Conservation (phyloP, 2,329 filamentous ascomycete genomes). For the Aspergillus ibericus region DNA sequence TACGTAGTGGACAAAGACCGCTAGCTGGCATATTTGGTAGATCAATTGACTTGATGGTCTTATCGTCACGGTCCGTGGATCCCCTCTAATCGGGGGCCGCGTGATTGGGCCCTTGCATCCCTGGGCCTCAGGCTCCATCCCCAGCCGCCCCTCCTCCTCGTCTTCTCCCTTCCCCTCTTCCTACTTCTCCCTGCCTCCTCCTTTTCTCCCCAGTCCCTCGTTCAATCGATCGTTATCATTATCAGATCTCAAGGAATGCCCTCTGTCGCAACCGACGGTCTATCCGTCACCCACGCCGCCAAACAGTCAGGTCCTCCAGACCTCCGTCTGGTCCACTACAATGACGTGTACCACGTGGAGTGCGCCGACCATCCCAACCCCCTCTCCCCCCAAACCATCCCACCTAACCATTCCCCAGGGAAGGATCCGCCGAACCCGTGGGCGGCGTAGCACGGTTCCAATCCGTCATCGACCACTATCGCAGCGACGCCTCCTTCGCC, state of each 20-base stretch:
- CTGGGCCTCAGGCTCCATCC: neutral
- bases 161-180: neutral
- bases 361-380: slow-evolving; percentile 23
- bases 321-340: slow-evolving; percentile 83
- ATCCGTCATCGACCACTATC: slow-evolving; percentile 73
- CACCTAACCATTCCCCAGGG: slow-evolving; percentile 33
- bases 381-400: neutral
- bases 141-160: neutral
- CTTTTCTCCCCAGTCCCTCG: neutral
- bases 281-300: slow-evolving; percentile 46
- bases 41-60: neutral
- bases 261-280: slow-evolving; percentile 31
- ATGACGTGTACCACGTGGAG: slow-evolving; percentile 92
- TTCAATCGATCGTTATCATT: neutral
- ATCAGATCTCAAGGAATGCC: slow-evolving; percentile 23
- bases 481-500: slow-evolving; percentile 58
- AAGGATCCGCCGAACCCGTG: slow-evolving; percentile 72
- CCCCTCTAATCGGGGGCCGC: neutral
- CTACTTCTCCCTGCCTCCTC: neutral
- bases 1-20: neutral
- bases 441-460: slow-evolving; percentile 82
- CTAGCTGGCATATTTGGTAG: neutral
- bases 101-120: slow-evolving; percentile 11
- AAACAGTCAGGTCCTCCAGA: slow-evolving; percentile 58
- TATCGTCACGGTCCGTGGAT: neutral